Base-by-base conservation (phyloP, 129 eudicot genomes). In the Flaveria linearis region DNA sequence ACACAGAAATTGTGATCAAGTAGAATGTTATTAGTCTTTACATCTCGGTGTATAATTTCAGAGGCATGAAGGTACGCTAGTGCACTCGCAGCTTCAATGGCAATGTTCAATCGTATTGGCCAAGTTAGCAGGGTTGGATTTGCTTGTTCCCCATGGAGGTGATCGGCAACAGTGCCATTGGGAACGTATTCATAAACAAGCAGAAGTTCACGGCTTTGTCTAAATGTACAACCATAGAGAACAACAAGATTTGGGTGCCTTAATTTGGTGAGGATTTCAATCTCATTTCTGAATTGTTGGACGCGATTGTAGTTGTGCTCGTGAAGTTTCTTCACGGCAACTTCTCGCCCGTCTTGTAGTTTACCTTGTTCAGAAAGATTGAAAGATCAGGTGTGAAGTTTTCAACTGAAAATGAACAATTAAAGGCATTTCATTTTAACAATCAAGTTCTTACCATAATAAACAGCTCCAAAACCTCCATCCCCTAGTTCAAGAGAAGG, bases 221-320 rank as follows among this genome's bases (percentile, higher is more conserved):
- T 58, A 26, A 91, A 91, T 1, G 97, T 91, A 84, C 89, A 83
- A 10, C 96, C 97, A 8, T 91, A 91, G 53, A 91, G 96, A n/a
- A 82, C 60, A 0, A 91, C 95, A 1, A 91, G 90, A 51, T 89
- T 89, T 0, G 62, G 90, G 70, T 91, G 97, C 69, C 85, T 82
- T 47, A 91, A 43, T 26, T 72, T 50, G 17, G 96, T 80, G 22
- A 91, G 87, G 74, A 91, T 87, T 61, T 80, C 76, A 30, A 91
- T 78, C 46, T 91, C 97, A 45, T 91, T 91, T 83, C 82, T 76
- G 84, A 84, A 91, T 13, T 91, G 97, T 52, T 80, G 83, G 80
- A 82, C 76, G 64, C 93, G 76, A 68, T 79, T 85, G 76, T 68
- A 88, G 85, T 91, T 91, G 85, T 87, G 81, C 63, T 87, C 87